These are phyloP conservation scores for Apiospora malaysiana DNA, from an alignment of 2,329 filamentous ascomycete species.

Conservation along the genomic window DNA sequence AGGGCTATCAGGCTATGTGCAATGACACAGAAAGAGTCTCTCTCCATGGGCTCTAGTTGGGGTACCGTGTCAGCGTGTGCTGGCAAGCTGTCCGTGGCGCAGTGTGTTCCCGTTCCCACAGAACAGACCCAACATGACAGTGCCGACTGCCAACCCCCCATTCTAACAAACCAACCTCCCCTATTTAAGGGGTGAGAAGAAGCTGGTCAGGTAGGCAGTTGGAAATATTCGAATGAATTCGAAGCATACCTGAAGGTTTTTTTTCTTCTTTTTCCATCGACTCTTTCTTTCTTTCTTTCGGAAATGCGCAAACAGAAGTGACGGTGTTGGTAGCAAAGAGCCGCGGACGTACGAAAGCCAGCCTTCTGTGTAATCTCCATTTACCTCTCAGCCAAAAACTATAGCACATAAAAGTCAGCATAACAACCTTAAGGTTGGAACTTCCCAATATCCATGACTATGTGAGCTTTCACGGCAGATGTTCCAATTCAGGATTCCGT, in stretches of 20 bases:
- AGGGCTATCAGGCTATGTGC: background rate
- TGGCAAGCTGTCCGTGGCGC: background rate
- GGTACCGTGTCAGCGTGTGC: background rate
- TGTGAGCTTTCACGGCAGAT: background rate
- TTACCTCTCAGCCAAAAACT: background rate
- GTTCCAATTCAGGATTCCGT: background rate
- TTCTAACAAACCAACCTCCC: background rate
- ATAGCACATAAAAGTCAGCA: conserved; percentile 5
- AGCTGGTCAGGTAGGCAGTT: background rate
- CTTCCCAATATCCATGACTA: background rate
- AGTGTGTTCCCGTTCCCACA: background rate
- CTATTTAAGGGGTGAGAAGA: background rate
- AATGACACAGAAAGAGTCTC: no score
- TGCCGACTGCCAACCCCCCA: background rate
- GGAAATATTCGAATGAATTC: background rate
- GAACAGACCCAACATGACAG: background rate
- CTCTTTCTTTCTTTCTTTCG: background rate
- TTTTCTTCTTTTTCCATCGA: background rate
- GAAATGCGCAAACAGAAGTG: background rate
- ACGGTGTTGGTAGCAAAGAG: background rate
- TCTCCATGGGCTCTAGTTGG: background rate
- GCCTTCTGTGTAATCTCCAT: background rate
- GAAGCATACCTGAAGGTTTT: background rate
- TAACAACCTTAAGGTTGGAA: background rate
- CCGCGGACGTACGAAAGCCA: background rate